Evolutionary conservation across 2,329 filamentous ascomycete genomes (phyloP).

Genomic region (Fusarium duplospermum): DNA sequence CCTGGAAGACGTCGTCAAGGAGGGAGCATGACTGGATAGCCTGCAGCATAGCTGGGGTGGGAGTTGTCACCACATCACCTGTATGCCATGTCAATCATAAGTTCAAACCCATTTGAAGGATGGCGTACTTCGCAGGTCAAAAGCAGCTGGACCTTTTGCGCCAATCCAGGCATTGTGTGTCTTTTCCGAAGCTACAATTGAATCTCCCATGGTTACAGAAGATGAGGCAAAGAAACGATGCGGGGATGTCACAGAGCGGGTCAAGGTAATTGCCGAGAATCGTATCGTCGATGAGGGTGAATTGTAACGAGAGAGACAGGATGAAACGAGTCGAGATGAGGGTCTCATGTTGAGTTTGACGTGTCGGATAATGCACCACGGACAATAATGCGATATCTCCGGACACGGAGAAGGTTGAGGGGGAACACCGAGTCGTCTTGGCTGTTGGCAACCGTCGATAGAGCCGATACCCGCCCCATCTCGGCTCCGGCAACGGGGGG

Average conservation of each 20-base stretch:
- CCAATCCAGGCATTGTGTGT: constrained; percentile 52
- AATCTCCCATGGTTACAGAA: constrained; percentile 28
- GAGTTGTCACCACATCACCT: constrained; percentile 73
- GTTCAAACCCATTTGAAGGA: too few species aligned
- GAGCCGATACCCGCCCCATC: constrained; percentile 24
- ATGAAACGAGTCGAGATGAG: constrained; percentile 12
- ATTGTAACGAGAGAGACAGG: not conserved
- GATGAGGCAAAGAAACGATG: constrained; percentile 26
- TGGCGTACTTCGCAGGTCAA: constrained; percentile 55
- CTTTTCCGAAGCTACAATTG: constrained; percentile 16
- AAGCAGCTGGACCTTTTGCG: constrained; percentile 51
- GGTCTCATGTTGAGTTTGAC: constrained; percentile 18
- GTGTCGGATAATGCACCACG: not conserved
- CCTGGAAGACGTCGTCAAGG: constrained; percentile 84
- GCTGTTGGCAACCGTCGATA: constrained; percentile 7
- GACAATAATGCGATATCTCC: constrained; percentile 7
- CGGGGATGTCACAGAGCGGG: not conserved
- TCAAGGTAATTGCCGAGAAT: not conserved
- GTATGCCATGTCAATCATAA: not conserved
- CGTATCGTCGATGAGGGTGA: not conserved
- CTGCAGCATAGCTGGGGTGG: constrained; percentile 82
- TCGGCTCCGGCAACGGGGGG: constrained; percentile 23
- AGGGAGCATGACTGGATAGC: constrained; percentile 81
- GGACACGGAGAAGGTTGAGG: constrained; percentile 23
- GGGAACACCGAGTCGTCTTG: constrained; percentile 18